Evolutionary conservation across 1,139 yeast species (phyloP), one percentile per base, ranked within the genome.

Genomic region (Magnusiomyces suaveolens): DNA sequence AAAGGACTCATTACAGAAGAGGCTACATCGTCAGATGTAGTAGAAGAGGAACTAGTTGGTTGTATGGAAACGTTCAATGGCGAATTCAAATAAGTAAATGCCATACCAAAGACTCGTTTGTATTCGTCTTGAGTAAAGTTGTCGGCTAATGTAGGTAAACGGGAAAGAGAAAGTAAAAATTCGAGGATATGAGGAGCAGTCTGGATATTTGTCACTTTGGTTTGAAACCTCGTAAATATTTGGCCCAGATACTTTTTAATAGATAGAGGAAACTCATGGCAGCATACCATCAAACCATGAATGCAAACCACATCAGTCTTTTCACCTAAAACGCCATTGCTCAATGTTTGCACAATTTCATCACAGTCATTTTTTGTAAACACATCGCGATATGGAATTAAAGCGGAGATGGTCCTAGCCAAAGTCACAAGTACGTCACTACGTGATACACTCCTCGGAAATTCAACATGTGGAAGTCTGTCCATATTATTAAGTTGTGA

Each of bases 91-190:
- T 83, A 84, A 62, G 83, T 83, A 70, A 87, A 85, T 0, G 90
- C 85, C 66, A 87, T 85, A 0, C 87, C 96, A 71, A 87, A 86
- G 0, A 88, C 87, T 51, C 90, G 74, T 61, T 82, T 84, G 65
- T 78, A 84, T 63, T 88, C 96, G 54, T 85, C 95, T 44, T 77
- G 76, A 1, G 87, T 84, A 64, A 87, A 83, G 62, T 84, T 84
- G 1, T 86, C 78, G 0, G 87, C 83, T 54, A 87, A 70, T 1
- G 80, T 70, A 0, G 94, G 92, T 46, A 85, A 74, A 54, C 83
- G 77, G 1, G 86, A 78, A 47, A 88, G 70, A 0, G 88, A 78
- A 59, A 82, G 69, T 56, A 88, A 71, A 60, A 88, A 85, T 63
- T 88, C 96, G 58, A 88, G 72, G 26, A 87, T 83, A 60, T 85